Evolutionary conservation across 2,329 filamentous ascomycete species (phyloP).

Genomic region (Septoria linicola): DNA sequence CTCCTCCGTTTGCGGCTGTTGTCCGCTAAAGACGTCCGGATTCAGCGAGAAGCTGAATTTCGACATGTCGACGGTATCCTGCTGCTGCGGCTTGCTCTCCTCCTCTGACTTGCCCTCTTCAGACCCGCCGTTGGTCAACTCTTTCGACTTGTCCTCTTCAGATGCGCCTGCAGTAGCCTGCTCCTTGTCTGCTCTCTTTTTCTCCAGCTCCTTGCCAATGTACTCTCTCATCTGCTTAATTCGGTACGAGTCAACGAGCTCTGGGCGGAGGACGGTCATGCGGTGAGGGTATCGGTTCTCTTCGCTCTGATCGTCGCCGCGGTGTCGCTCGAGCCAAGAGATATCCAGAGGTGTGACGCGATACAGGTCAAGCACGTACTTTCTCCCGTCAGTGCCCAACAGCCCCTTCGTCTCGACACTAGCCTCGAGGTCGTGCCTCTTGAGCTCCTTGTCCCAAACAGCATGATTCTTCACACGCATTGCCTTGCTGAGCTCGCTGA

Average conservation of each 20-base stretch:
- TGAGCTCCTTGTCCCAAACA: conserved; percentile 96
- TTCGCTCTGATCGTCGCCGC: conserved; percentile 52
- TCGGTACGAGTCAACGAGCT: conserved; percentile 83
- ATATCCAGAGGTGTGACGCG: conserved; percentile 90
- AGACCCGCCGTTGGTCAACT: conserved; percentile 35
- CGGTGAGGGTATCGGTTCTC: conserved; percentile 76
- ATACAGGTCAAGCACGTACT: conserved; percentile 97
- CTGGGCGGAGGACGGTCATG: conserved; percentile 90
- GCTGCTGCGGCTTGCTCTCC: conserved; percentile 39
- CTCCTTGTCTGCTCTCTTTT: conserved; percentile 48
- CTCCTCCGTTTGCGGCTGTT: conserved; percentile 82
- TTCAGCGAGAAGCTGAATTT: conserved; percentile 87
- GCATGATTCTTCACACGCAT: conserved; percentile 90
- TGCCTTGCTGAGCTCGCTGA: conserved; percentile 86
- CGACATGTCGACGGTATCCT: conserved; percentile 78
- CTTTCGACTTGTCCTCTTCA: conserved; percentile 24
- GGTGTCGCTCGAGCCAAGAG: conserved; percentile 79
- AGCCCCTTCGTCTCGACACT: conserved; percentile 98
- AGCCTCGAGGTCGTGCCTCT: conserved; percentile 85
- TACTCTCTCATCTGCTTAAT: conserved; percentile 86
- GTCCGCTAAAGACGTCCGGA: conserved; percentile 92
- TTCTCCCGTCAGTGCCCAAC: conserved; percentile 92
- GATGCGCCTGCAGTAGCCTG: conserved; percentile 24
- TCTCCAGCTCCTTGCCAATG: conserved; percentile 74
- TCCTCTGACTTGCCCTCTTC: conserved; percentile 31